Base-by-base conservation (phyloP, 305 asterid species). In the Fraxinus latifolia region DNA sequence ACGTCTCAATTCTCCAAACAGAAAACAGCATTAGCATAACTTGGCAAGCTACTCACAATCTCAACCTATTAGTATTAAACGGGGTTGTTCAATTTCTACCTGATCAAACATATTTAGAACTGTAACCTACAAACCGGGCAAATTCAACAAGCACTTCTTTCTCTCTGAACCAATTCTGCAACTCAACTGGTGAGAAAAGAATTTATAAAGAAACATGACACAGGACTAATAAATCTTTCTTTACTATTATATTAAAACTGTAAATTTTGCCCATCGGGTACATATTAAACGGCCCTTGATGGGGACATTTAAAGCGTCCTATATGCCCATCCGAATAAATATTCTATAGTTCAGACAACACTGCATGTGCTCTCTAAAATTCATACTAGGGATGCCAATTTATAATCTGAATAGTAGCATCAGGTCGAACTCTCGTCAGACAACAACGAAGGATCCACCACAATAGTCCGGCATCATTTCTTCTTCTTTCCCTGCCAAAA, bases 401-500 rank as follows among this genome's bases (percentile, higher is more conserved):
- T 55, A 55, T 55, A 55, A 19, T 55, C 25, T 55, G 21, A 55
- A 55, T 17, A 19, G 11, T 55, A 15, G 32, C 32, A 29, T 29
- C 32, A 29, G 32, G 32, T 29, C 32, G 32, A 29, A 29, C 32
- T 29, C 32, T 29, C 32, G 32, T 29, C 32, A 29, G 32, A 29
- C 32, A 29, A 29, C 17, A n/a, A 21, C 6, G 23, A 50, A 50
- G 5, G 62, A 14, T 47, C 62, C 21, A 50, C 62, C 62, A 15
- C 5, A 15, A 53, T 53, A n/a, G 23, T 53, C 65, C 17, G 1
- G 65, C 95, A 93, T 82, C 89, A 91, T 87, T 29, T 29, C 32
- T 90, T 90, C 89, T 88, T 92, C 91, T 93, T 93, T 33, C 92
- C 97, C 98, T 95, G 97, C 29, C 47, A 78, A 77, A 8, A 19